Percentiles rank a stretch among this genome's conserved stretches.
These are phyloP conservation scores for Chalciporus piperatus DNA, from an alignment of 768 basidiomycete species.

Conservation along the genomic window DNA sequence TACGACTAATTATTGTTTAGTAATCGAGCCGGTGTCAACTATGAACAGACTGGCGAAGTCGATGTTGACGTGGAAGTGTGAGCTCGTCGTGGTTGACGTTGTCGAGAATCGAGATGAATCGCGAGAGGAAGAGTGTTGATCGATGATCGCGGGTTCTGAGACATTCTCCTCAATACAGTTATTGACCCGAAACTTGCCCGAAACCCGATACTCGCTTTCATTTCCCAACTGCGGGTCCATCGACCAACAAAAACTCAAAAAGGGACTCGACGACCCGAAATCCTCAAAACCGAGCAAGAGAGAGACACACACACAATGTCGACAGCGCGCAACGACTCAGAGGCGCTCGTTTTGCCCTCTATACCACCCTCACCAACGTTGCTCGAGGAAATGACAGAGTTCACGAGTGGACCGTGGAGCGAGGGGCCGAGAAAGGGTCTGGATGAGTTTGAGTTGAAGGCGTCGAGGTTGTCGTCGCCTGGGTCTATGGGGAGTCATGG, in stretches of 20 bases:
- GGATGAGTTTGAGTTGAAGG: constrained; percentile 18
- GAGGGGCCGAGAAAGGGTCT: constrained; percentile 26
- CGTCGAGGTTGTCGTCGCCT: constrained; percentile 22
- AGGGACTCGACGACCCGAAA: constrained; percentile 5
- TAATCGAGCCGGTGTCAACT: too few species aligned
- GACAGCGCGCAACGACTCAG: constrained; percentile 5
- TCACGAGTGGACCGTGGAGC: constrained; percentile 32
- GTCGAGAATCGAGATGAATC: too few species aligned
- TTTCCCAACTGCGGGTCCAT: not conserved
- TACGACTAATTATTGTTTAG: too few species aligned
- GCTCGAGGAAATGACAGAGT: constrained; percentile 46
- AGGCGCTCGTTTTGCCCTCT: constrained; percentile 24
- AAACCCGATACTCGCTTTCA: too few species aligned
- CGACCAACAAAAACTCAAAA: not conserved
- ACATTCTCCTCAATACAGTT: too few species aligned
- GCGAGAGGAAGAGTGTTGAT: too few species aligned
- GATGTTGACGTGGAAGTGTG: too few species aligned
- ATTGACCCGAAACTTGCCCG: too few species aligned
- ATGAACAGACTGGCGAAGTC: too few species aligned
- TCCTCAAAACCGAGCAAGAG: not conserved
- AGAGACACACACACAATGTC: constrained; percentile 16
- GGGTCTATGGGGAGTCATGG: constrained; percentile 1
- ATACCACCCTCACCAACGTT: constrained; percentile 37
- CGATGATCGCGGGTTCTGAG: too few species aligned
- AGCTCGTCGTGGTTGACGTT: too few species aligned